Percentiles rank a stretch among this genome's conserved stretches.
Evolutionary conservation across 768 basidiomycete species (phyloP).

Genomic region (Naganishia vishniacii): DNA sequence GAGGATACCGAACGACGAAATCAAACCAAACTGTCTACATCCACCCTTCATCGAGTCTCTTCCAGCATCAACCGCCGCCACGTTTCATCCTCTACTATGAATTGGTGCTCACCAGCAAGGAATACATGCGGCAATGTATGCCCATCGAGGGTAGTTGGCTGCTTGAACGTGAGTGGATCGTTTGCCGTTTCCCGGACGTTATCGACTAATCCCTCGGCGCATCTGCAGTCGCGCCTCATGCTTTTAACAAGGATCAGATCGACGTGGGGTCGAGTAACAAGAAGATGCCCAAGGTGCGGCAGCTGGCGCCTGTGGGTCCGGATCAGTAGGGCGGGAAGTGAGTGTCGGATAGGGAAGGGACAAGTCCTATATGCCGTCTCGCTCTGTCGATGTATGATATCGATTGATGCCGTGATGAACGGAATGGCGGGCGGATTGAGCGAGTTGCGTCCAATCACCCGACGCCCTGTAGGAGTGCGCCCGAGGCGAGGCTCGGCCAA

Average conservation of each 20-base stretch:
- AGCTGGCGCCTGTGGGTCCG: slow-evolving; percentile 20
- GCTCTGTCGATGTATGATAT: too few relatives aligned
- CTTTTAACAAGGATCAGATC: slow-evolving; percentile 64
- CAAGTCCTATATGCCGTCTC: too few relatives aligned
- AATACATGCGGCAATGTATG: slow-evolving; percentile 96
- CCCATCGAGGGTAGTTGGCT: slow-evolving; percentile 96
- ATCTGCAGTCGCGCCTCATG: slow-evolving; percentile 86
- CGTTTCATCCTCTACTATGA: slow-evolving; percentile 91
- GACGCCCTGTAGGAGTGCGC: too few relatives aligned
- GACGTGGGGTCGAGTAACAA: slow-evolving; percentile 51
- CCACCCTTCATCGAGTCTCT: slow-evolving; percentile 89
- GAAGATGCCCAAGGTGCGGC: slow-evolving; percentile 79
- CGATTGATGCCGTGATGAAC: too few relatives aligned
- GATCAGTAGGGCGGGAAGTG: slow-evolving; percentile 3
- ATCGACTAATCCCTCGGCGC: slow-evolving; percentile 7
- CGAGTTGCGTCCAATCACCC: too few relatives aligned
- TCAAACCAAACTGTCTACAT: slow-evolving; percentile 94
- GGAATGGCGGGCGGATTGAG: not conserved
- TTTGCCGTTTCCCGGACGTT: not conserved
- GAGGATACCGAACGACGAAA: slow-evolving; percentile 94
- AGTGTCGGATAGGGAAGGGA: too few relatives aligned
- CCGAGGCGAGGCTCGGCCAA: slow-evolving; percentile 9
- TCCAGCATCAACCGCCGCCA: slow-evolving; percentile 90
- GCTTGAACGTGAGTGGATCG: slow-evolving; percentile 63
- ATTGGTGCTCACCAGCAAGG: slow-evolving; percentile 93